These are phyloP conservation scores for Massariosphaeria phaeospora DNA, from an alignment of 495 filamentous ascomycete species.

Conservation along the genomic window DNA sequence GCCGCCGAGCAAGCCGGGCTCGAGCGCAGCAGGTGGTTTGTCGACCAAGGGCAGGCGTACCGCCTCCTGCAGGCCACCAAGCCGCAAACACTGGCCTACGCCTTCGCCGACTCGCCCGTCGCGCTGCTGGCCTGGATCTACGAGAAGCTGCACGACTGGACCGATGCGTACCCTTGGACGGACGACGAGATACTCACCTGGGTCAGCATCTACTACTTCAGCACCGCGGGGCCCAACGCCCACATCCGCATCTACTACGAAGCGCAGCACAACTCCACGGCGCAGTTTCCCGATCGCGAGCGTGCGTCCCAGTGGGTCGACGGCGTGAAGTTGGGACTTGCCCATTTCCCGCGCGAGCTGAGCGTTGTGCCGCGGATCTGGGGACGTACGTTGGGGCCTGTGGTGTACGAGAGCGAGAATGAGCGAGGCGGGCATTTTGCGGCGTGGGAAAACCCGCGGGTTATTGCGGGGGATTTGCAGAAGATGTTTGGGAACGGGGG, in stretches of 20 bases:
- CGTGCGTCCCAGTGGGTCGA: neutral
- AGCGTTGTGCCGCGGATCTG: conserved; percentile 17
- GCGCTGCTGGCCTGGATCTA: conserved; percentile 53
- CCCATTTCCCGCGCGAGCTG: conserved; percentile 29
- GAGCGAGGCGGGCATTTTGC: conserved; percentile 33
- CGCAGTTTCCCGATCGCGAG: conserved; percentile 21
- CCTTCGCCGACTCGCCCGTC: conserved; percentile 49
- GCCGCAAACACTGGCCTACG: conserved; percentile 50
- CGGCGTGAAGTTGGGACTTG: conserved; percentile 19
- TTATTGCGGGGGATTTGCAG: conserved; percentile 24
- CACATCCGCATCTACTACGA: conserved; percentile 50
- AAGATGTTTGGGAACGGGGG: conserved; percentile 28
- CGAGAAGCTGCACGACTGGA: conserved; percentile 51
- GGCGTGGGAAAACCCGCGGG: conserved; percentile 29
- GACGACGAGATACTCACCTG: conserved; percentile 54
- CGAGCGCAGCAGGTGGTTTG: conserved; percentile 38
- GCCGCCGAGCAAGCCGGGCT: conserved; percentile 40
- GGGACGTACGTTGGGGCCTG: conserved; percentile 24
- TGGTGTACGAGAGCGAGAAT: conserved; percentile 25
- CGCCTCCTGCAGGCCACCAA: conserved; percentile 45
- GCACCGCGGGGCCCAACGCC: conserved; percentile 48
- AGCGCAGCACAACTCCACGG: conserved; percentile 33
- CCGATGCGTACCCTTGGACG: conserved; percentile 50
- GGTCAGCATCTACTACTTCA: conserved; percentile 52
- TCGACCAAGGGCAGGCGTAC: conserved; percentile 44